Evolutionary conservation across 1,139 yeast genomes (phyloP).

Genomic region (Blastobotrys petasosporus): DNA sequence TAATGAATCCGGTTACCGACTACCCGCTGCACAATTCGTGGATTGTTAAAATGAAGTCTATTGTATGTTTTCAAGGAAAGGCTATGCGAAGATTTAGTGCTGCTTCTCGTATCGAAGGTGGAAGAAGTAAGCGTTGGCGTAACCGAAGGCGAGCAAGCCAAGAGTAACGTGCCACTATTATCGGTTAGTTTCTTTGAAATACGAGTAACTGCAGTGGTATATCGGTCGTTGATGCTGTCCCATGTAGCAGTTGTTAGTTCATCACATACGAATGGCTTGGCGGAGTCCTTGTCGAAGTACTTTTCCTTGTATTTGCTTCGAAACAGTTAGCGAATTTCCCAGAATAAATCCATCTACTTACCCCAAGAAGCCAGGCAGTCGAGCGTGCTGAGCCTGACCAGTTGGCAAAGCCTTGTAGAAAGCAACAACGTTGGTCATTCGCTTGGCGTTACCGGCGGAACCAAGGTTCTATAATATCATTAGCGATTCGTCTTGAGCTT

Average conservation of each 20-base stretch:
- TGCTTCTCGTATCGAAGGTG: conserved; percentile 59
- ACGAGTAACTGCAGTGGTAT: no score
- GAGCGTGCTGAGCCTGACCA: conserved; percentile 42
- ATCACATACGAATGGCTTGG: conserved; percentile 47
- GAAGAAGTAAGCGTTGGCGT: conserved; percentile 90
- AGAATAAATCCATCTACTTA: background rate
- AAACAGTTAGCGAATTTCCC: conserved; percentile 4
- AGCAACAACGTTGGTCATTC: conserved; percentile 90
- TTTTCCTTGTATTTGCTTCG: conserved; percentile 52
- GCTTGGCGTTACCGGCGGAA: conserved; percentile 92
- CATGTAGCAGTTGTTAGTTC: background rate
- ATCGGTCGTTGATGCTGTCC: background rate
- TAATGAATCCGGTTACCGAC: no score
- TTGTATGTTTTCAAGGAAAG: background rate
- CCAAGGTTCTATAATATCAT: conserved; percentile 62
- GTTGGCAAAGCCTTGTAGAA: conserved; percentile 96
- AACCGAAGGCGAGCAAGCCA: conserved; percentile 69
- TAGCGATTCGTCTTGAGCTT: background rate
- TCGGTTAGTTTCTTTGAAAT: no score
- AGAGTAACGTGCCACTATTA: conserved; percentile 58
- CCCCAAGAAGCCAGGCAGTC: conserved; percentile 15
- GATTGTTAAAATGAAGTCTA: background rate
- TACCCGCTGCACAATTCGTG: background rate
- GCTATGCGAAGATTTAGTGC: conserved; percentile 5
- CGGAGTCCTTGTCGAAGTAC: conserved; percentile 64